Evolutionary conservation across 2,329 filamentous ascomycete genomes (phyloP), one percentile per base, ranked within the genome.

Genomic region (Alternaria solani): DNA sequence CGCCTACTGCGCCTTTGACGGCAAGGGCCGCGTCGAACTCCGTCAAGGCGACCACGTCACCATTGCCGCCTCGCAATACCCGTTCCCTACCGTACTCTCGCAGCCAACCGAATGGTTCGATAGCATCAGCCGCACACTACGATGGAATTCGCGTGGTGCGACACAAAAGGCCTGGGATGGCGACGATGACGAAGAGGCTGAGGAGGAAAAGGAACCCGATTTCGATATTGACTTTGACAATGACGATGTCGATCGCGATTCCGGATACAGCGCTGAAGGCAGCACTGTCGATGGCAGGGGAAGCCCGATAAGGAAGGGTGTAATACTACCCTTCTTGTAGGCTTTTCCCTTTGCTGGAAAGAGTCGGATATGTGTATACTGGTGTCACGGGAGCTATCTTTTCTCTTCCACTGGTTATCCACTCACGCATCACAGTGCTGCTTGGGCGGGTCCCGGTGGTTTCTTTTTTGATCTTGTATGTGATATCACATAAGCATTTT

Each of bases 181-280:
- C 18, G 78, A 77, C 79, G 83, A 52, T 77, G 83, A 55, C 61
- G 82, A 77, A 3, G 85, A 85, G 9, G 41, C 43, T 6, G 83
- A 80, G 7, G 78, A 79, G 12, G 72, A 73, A n/a, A 71, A 75
- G 43, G 78, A 81, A 65, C 85, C 87, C 6, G 88, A 91, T 62
- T 98, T 95, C 89, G 95, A 99, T 75, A 98, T 99, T 68, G 95
- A 98, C 77, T 94, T 95, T 30, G 94, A 97, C 66, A 94, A 96
- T 65, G 82, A 84, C 32, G 81, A 82, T 20, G 78, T 79, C 6
- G 79, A 81, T 66, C 74, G 74, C 36, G 81, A 81, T 62, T 78
- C 75, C 1, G 79, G 79, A 0, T 80, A 80, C 54, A 75, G 72
- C 12, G 77, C 75, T 23, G 78, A 78, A 39, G 73, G 77, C 8